Percentiles rank a stretch among this genome's conserved stretches.
These are phyloP conservation scores for Fusarium burgessii DNA, from an alignment of 2,329 filamentous ascomycete genomes.

Conservation along the genomic window DNA sequence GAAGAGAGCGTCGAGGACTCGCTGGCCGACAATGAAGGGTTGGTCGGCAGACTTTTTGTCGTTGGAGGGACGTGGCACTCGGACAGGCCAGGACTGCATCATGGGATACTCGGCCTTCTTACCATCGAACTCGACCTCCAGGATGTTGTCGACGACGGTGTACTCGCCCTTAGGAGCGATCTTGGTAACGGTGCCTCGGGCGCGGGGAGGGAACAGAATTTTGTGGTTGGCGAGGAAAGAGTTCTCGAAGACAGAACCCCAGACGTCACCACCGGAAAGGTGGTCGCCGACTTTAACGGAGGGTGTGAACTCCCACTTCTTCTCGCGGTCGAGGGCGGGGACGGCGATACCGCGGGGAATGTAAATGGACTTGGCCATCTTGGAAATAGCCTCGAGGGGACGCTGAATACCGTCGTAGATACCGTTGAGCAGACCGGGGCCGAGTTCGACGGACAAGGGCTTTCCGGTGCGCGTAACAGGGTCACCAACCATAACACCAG, in stretches of 20 bases:
- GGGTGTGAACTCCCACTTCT: slow-evolving; percentile 97
- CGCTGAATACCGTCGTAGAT: slow-evolving; percentile 99
- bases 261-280: slow-evolving; percentile 95
- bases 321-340: slow-evolving; percentile 87
- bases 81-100: slow-evolving; percentile 99
- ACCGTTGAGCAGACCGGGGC: slow-evolving; percentile 96
- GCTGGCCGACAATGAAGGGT: slow-evolving; percentile 95
- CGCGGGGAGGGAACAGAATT: slow-evolving; percentile 90
- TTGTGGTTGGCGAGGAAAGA: slow-evolving; percentile 93
- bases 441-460: slow-evolving; percentile 96
- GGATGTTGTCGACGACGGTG: slow-evolving; percentile 91
- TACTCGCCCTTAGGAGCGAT: slow-evolving; percentile 92
- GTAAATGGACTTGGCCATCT: slow-evolving; percentile 88
- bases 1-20: slow-evolving; percentile 96
- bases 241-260: slow-evolving; percentile 96
- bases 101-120: slow-evolving; percentile 94
- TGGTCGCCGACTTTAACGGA: slow-evolving; percentile 95
- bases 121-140: slow-evolving; percentile 97
- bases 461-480: slow-evolving; percentile 92
- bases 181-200: slow-evolving; percentile 89
- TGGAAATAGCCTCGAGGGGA: slow-evolving; percentile 86
- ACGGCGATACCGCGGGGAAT: slow-evolving; percentile 94
- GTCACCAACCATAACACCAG: slow-evolving; percentile 95
- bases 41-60: slow-evolving; percentile 91
- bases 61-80: slow-evolving; percentile 90